Evolutionary conservation across 2,329 filamentous ascomycete species (phyloP).

Genomic region (Chrysoporthe deuterocubensis): DNA sequence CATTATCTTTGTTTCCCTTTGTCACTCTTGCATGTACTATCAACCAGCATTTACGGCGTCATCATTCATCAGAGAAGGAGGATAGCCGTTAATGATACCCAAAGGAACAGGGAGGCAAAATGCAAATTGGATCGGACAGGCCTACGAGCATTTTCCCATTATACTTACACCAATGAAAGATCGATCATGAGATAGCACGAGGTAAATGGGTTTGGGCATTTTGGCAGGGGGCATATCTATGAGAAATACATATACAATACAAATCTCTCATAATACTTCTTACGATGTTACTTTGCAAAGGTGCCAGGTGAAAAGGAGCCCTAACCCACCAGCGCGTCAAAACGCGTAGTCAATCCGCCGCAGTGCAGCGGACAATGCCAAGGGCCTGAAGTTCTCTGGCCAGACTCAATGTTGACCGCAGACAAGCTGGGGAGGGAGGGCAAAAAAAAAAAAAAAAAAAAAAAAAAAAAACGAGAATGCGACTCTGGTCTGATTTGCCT

Average conservation of each 20-base stretch:
- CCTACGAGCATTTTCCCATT: conserved; percentile 5
- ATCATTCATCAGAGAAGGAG: conserved; percentile 24
- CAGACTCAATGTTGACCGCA: not conserved
- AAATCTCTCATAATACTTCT: conserved; percentile 16
- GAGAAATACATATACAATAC: conserved; percentile 15
- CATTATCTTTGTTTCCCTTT: conserved; percentile 10
- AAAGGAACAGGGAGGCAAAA: conserved; percentile 23
- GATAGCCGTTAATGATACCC: conserved; percentile 30
- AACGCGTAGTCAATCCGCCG: not conserved
- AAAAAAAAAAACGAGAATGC: not conserved
- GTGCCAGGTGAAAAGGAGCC: not conserved
- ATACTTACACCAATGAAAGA: conserved; percentile 5
- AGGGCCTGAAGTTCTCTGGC: not conserved
- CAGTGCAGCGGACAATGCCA: not conserved
- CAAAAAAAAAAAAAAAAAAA: too few relatives aligned
- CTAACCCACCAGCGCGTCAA: not conserved
- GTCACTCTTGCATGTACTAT: conserved; percentile 25
- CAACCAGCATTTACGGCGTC: conserved; percentile 28
- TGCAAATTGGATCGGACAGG: conserved; percentile 7
- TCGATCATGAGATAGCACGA: conserved; percentile 24
- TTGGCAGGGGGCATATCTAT: conserved; percentile 12
- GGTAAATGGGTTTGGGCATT: conserved; percentile 14
- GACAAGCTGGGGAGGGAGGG: not conserved
- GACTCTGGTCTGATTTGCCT: not conserved
- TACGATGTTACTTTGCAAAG: not conserved